A percentile compares a stretch with the other conserved stretches of the same genome.
These are phyloP conservation scores for Barnettozyma botsteinii DNA, from an alignment of 805 yeast genomes.

Conservation along the genomic window DNA sequence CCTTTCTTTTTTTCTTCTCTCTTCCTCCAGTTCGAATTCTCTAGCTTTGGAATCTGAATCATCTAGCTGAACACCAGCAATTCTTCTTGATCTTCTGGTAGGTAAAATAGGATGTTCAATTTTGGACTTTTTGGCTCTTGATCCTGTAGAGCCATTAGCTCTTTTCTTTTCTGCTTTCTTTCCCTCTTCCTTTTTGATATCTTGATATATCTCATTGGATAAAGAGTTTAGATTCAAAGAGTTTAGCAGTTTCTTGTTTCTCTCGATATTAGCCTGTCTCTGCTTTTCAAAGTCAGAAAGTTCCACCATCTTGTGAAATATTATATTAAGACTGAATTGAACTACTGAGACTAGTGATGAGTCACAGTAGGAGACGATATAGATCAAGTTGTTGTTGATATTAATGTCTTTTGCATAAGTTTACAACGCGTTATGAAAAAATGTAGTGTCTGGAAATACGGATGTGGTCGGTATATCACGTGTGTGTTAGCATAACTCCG, in stretches of 20 bases:
- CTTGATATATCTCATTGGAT: constrained; percentile 46
- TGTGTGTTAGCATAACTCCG: no score
- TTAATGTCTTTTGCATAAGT: no score
- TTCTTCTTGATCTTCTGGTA: constrained; percentile 67
- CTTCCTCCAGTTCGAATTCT: constrained; percentile 20
- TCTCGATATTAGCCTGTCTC: constrained; percentile 70
- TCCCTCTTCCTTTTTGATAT: constrained; percentile 33
- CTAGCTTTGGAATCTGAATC: constrained; percentile 32
- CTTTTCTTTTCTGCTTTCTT: constrained; percentile 17
- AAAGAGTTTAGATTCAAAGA: constrained; percentile 63
- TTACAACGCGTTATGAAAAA: no score
- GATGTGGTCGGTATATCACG: no score
- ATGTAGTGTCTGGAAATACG: no score
- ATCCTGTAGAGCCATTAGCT: constrained; percentile 10
- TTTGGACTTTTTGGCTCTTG: constrained; percentile 18
- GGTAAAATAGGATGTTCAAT: constrained; percentile 38
- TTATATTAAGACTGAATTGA: no score
- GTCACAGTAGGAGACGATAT: no score
- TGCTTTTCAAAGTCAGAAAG: constrained; percentile 65
- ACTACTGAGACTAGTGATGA: no score
- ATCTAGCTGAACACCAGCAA: constrained; percentile 66
- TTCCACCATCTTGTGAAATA: neutral
- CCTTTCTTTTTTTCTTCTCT: constrained; percentile 28
- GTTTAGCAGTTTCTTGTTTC: constrained; percentile 71
- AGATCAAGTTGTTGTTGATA: no score